Evolutionary conservation across 192 early-diverging fungal species (phyloP).

Genomic region (Backusella westeae): DNA sequence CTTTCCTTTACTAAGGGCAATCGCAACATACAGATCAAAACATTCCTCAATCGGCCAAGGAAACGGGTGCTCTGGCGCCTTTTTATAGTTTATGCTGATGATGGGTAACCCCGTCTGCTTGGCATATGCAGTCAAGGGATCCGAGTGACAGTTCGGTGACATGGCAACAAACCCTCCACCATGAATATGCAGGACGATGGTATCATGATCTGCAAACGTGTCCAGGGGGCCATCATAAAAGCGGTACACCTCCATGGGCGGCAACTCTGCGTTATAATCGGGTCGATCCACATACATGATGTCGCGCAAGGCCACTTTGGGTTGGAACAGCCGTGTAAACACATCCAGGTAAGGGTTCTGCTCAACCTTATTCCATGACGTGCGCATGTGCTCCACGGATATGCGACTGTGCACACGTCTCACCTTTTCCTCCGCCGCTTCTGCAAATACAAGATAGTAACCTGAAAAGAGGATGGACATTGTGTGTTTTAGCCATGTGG

Average conservation of each 20-base stretch:
- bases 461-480: slow-evolving; percentile 73
- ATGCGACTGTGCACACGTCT: slow-evolving; percentile 73
- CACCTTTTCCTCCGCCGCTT: slow-evolving; percentile 83
- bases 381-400: slow-evolving; percentile 82
- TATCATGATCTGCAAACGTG: slow-evolving; percentile 30
- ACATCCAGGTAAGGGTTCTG: slow-evolving; percentile 62
- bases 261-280: slow-evolving; percentile 20
- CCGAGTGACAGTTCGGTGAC: slow-evolving; percentile 84
- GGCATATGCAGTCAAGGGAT: slow-evolving; percentile 83
- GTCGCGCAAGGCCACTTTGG: slow-evolving; percentile 35
- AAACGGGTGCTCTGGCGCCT: slow-evolving; percentile 95
- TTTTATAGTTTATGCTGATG: slow-evolving; percentile 86
- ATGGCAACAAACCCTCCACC: slow-evolving; percentile 95
- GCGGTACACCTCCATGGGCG: slow-evolving; percentile 44
- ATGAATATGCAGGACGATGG: slow-evolving; percentile 61
- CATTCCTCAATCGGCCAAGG: slow-evolving; percentile 89
- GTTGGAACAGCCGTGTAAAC: slow-evolving; percentile 45
- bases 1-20: slow-evolving; percentile 75
- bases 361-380: slow-evolving; percentile 86
- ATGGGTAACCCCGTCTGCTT: slow-evolving; percentile 67
- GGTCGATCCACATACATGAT: slow-evolving; percentile 32
- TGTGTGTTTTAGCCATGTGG: slow-evolving; percentile 73
- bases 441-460: slow-evolving; percentile 84
- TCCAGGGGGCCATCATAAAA: slow-evolving; percentile 54
- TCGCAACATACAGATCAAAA: slow-evolving; percentile 78